Percentiles rank a stretch among this genome's conserved stretches.
These are phyloP conservation scores for Tetratostichococcus sp. DNA, from an alignment of 139 green algal genomes.

Conservation along the genomic window DNA sequence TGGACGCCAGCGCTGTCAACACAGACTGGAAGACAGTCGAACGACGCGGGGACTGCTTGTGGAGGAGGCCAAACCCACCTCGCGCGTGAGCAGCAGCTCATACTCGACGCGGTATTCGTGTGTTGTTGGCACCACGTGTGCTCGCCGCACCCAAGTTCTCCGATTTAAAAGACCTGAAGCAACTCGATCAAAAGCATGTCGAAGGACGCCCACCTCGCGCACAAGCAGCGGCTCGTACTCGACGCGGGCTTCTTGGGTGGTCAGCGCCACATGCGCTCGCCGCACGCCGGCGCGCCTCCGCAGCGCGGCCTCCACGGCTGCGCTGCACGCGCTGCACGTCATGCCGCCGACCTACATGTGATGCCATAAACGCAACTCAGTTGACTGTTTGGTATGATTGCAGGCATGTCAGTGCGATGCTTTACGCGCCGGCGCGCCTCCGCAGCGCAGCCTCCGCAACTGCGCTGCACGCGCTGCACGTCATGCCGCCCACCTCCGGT, in stretches of 20 bases:
- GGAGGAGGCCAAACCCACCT: too few relatives aligned
- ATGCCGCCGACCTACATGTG: constrained; percentile 62
- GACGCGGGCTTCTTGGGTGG: constrained; percentile 28
- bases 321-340: constrained; percentile 65
- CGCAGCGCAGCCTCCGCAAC: constrained; percentile 53
- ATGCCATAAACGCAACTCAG: too few relatives aligned
- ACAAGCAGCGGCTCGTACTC: constrained; percentile 11
- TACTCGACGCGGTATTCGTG: too few relatives aligned
- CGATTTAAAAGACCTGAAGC: not conserved
- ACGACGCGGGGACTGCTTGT: too few relatives aligned
- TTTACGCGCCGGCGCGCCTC: constrained; percentile 36
- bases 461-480: constrained; percentile 59
- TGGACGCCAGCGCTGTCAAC: too few relatives aligned
- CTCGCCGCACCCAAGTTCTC: too few relatives aligned
- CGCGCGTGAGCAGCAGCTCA: too few relatives aligned
- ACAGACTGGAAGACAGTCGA: too few relatives aligned
- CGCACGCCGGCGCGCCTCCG: constrained; percentile 31
- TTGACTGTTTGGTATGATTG: too few relatives aligned
- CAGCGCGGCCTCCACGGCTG: constrained; percentile 53
- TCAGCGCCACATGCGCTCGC: constrained; percentile 41
- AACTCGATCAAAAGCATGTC: not conserved
- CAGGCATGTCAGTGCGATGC: too few relatives aligned
- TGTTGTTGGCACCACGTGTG: too few relatives aligned
- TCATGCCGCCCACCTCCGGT: constrained; percentile 65
- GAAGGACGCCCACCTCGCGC: not conserved